Percentiles rank a stretch among this genome's conserved stretches.
Conservation (phyloP, 495 filamentous ascomycete species). For the Neurospora hispaniola region DNA sequence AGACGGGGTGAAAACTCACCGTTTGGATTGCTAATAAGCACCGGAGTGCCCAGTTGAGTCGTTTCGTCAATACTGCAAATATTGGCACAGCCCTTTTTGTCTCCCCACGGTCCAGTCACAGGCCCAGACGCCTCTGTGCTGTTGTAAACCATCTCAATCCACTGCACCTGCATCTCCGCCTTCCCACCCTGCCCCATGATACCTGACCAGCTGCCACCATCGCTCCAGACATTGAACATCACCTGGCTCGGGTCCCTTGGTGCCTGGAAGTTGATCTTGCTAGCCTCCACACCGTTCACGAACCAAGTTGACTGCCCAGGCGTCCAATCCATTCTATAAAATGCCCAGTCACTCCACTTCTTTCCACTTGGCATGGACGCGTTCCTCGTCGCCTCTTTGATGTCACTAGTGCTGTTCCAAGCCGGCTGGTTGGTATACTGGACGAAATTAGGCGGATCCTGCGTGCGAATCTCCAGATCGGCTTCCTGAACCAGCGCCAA, state of each 20-base stretch:
- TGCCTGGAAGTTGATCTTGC: slow-evolving; percentile 50
- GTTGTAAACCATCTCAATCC: slow-evolving; percentile 67
- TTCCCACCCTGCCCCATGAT: slow-evolving; percentile 48
- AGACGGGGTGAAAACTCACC: not conserved
- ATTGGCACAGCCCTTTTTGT: slow-evolving; percentile 23
- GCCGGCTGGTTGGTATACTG: slow-evolving; percentile 70
- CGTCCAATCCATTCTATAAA: slow-evolving; percentile 65
- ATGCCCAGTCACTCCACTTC: slow-evolving; percentile 56
- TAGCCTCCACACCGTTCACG: slow-evolving; percentile 46
- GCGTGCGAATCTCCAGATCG: slow-evolving; percentile 67
- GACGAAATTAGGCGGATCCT: slow-evolving; percentile 42
- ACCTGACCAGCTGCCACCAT: slow-evolving; percentile 63
- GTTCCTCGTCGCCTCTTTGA: slow-evolving; percentile 36
- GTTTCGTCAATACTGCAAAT: slow-evolving; percentile 43
- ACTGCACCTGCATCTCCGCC: slow-evolving; percentile 59
- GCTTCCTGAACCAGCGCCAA: slow-evolving; percentile 51
- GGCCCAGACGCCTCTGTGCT: slow-evolving; percentile 20
- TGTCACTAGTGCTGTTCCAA: slow-evolving; percentile 31
- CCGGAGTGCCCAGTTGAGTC: slow-evolving; percentile 25
- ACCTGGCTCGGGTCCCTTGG: slow-evolving; percentile 50
- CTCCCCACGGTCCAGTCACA: not conserved
- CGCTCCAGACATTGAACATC: slow-evolving; percentile 65
- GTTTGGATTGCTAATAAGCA: slow-evolving; percentile 17
- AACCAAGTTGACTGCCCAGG: slow-evolving; percentile 51
- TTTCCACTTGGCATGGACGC: slow-evolving; percentile 30